Evolutionary conservation across 495 filamentous ascomycete species (phyloP), one percentile per base, ranked within the genome.

Genomic region (Pseudevernia furfuracea): DNA sequence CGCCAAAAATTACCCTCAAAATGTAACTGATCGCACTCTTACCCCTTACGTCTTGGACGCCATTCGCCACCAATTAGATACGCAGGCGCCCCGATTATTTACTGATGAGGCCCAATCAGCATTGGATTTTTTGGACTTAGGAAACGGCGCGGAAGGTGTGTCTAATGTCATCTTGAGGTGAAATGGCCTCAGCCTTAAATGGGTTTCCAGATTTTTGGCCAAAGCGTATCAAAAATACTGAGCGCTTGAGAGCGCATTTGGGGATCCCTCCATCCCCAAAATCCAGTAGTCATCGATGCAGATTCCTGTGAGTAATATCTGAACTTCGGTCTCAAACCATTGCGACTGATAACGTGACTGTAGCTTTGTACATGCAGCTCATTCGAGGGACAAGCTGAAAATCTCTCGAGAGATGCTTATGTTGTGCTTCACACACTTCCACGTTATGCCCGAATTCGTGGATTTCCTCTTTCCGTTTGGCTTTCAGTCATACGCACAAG

Each of bases 401-500:
- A 71, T 69, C 43, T 72, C 64, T n/a, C 67, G 70, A 38, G 61
- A 71, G 11, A 79, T 79, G 73, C 67, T 80, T 17, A 66, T 66
- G 8, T 59, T 67, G 37, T 55, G 70, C n/a, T 67, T 79, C 15
- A 77, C 75, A 3, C 71, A 77, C 62, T 72, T 77, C 61, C 78
- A 79, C 73, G 74, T 78, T 14, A 76, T 77, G 71, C 73, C 77
- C 7, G 67, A 67, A 28, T 79, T 78, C 67, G 43, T 79, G 2
- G 77, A 79, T 38, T 75, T 80, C 43, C 21, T 80, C 3, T 78
- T 77, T 58, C 72, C 72, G 23, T 79, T 79, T 67, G 75, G 79
- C 6, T 62, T 68, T 41, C 78, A 77, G 65, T 14, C n/a, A 8
- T 25, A 43, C 30, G 28, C 59, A 21, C 39, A 56, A 55, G 58